phyloP scores from a whole-genome alignment of 2,329 filamentous ascomycete species.

The Mollisia scopiformis region DNA sequence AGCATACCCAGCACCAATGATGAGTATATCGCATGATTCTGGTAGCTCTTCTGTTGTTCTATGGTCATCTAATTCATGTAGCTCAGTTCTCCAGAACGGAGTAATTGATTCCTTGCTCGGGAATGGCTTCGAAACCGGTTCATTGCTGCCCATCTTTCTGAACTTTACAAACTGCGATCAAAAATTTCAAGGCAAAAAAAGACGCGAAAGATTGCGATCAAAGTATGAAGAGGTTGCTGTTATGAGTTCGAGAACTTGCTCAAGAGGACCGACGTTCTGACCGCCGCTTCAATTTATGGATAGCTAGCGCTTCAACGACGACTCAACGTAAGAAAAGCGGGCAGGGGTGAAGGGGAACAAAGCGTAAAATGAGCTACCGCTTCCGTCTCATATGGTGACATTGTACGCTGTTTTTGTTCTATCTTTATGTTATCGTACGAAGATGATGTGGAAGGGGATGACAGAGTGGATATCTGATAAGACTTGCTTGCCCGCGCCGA shows the following conservation, averaged over 20 bases:
- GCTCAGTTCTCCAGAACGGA: not conserved
- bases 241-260: not conserved
- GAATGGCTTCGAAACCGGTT: not conserved
- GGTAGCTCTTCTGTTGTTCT: not conserved
- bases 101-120: not conserved
- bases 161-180: not conserved
- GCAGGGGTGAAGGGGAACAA: not conserved
- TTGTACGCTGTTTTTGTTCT: not conserved
- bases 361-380: not conserved
- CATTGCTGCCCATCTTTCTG: not conserved
- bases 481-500: too few relatives aligned
- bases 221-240: not conserved
- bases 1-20: conserved; percentile 3
- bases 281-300: too few relatives aligned
- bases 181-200: not conserved
- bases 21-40: not conserved
- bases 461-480: not conserved
- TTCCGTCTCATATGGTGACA: not conserved
- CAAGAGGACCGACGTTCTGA: not conserved
- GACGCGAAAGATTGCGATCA: not conserved
- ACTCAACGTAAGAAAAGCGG: not conserved
- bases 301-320: too few relatives aligned
- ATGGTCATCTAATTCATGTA: not conserved
- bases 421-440: not conserved
- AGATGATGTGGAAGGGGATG: not conserved